Base-by-base conservation (phyloP, 257 asterid species). In the Petrea volubilis region DNA sequence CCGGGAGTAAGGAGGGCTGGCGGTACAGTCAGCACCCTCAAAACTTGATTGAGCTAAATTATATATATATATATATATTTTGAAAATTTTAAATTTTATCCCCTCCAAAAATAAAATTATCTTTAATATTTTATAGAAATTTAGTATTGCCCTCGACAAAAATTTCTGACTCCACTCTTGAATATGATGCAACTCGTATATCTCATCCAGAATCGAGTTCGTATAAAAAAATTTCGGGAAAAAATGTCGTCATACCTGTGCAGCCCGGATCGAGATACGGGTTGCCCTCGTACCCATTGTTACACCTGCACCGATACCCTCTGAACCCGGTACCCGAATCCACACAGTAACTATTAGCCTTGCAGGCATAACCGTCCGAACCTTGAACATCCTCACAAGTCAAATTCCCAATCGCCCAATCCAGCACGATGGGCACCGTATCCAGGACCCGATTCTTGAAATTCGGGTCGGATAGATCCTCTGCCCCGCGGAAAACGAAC, bases 221-320 rank as follows among this genome's bases (percentile, higher is more conserved):
- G n/a, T n/a, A n/a, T n/a, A n/a, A n/a, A n/a, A n/a, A 38, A 14
- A 7, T 38, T 38, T 11, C 44, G 18, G 1, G 18, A 24, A 24
- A 24, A 2, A 55, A 55, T 6, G 31, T 25, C n/a, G n/a, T n/a
- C n/a, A n/a, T 52, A 91, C 97, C 96, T 74, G 72, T 85, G 83
- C 98, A 92, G 25, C 91, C 96, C 0, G 84, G 85, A 29, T 78
- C 78, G 15, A 92, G 70, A 51, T 89, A 92, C 1, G 98, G 96
- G 60, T 88, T 92, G 36, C 94, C 96, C 64, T 84, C 79, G n/a
- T 81, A 90, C 20, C 98, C 94, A 0, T 17, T 0, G 0, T 63
- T 10, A 52, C 96, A 92, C 23, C 67, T 69, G 63, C 98, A 92
- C 0, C 89, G 80, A 68, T 92, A 88, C 10, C 98, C 98, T 0